Evolutionary conservation across 192 early-diverging fungal species (phyloP), one percentile per base, ranked within the genome.

Genomic region (Backusella sp.): DNA sequence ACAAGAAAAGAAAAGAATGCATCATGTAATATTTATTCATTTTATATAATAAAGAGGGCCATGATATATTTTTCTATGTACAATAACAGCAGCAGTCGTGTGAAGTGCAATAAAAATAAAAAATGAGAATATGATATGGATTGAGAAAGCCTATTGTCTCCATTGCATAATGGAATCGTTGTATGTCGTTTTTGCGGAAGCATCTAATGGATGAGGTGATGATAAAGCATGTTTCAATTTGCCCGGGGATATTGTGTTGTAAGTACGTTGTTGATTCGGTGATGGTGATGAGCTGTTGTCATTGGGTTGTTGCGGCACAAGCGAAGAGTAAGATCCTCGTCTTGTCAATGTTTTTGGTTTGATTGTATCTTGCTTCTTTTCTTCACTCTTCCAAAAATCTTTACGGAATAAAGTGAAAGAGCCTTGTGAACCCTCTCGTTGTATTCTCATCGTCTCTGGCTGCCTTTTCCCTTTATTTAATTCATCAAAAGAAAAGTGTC

Each of bases 331-430:
- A 28, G 56, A 62, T 12, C 56, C 56, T 26, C 56, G 21, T 28
- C 56, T 62, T 28, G 56, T 14, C 21, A 62, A 28, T 26, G 23
- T 28, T 28, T 62, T 62, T 62, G 21, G 11, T 62, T 3, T 23
- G 11, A 62, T 62, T 62, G 26, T 14, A 9, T 23, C 11, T 28
- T 62, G 56, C 14, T 62, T 62, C 23, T 30, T 62, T 28, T 62
- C 56, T 26, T 62, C n/a, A 36, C 37, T 74, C 21, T 74, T 74
- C 73, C 73, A 74, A 44, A 74, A 74, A 6, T 74, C 73, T 34
- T 74, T 74, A 12, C 73, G 59, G 41, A 74, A 74, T 4, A 74
- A 32, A 1, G 72, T 62, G 15, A 73, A 73, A 15, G 73, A 74
- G 14, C 30, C 12, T 21, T 67, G 59, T 11, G 73, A 74, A 1